Conservation (phyloP, 352 stramenopile species). For the Halophytophthora batemanensis region DNA sequence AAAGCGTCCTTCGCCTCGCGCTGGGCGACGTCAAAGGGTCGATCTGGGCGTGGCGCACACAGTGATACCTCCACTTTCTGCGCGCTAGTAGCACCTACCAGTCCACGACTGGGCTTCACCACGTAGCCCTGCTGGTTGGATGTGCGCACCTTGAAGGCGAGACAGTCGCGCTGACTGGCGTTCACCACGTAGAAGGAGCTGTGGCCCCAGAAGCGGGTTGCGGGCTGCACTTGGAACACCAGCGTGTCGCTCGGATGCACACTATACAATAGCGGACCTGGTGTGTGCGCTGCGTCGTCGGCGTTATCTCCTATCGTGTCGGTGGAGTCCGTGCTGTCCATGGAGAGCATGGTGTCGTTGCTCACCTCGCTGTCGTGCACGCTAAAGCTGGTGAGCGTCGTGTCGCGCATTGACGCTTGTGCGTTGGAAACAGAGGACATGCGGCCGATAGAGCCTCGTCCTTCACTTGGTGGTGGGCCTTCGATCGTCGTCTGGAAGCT, state of each 20-base stretch:
- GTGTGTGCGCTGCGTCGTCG: constrained; percentile 6
- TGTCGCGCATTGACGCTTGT: constrained; percentile 11
- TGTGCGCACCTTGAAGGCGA: constrained; percentile 79
- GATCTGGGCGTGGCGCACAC: constrained; percentile 31
- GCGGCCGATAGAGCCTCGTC: constrained; percentile 2
- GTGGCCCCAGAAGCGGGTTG: constrained; percentile 27
- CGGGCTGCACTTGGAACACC: constrained; percentile 37
- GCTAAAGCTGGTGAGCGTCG: constrained; percentile 18
- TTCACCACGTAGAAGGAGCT: constrained; percentile 67
- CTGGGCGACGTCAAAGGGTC: constrained; percentile 33
- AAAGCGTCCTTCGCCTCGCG: constrained; percentile 69
- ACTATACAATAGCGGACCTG: constrained; percentile 29
- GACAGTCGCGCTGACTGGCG: constrained; percentile 37
- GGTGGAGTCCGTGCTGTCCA: constrained; percentile 15
- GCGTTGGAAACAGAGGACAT: background rate
- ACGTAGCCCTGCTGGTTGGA: constrained; percentile 76
- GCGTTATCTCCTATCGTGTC: constrained; percentile 1
- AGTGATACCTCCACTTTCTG: constrained; percentile 62
- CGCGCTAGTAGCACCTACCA: constrained; percentile 56
- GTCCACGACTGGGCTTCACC: constrained; percentile 62
- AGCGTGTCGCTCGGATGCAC: constrained; percentile 45
- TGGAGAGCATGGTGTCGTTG: constrained; percentile 27
- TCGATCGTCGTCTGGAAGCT: constrained; percentile 27
- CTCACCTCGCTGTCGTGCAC: constrained; percentile 20
- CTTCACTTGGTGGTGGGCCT: background rate